These are phyloP conservation scores for Chrysoporthe puriensis DNA, from an alignment of 2,329 filamentous ascomycete species.

Conservation along the genomic window DNA sequence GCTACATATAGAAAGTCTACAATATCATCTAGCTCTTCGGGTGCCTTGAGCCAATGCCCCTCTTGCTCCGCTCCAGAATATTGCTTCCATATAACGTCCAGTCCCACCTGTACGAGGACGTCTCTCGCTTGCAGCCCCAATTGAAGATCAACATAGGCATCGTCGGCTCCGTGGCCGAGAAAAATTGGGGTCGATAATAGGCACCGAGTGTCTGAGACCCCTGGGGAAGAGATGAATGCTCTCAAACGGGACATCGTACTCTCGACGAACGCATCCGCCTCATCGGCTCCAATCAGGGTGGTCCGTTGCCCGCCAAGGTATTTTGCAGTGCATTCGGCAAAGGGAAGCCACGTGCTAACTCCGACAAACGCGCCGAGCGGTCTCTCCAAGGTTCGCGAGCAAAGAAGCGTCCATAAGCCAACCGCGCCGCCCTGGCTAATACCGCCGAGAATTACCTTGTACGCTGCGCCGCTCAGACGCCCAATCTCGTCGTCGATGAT, in stretches of 20 bases:
- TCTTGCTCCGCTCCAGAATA: background rate
- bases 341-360: background rate
- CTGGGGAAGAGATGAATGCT: background rate
- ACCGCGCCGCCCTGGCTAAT: background rate
- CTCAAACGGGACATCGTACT: background rate
- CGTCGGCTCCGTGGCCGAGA: background rate
- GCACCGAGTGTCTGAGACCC: background rate
- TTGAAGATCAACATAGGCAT: background rate
- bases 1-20: background rate
- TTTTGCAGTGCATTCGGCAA: background rate
- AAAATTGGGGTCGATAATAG: background rate
- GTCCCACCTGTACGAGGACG: background rate
- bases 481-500: background rate
- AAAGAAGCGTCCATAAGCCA: background rate
- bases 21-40: background rate
- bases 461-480: background rate
- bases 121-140: background rate
- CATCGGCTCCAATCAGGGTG: background rate
- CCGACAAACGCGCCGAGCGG: background rate
- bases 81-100: background rate
- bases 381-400: background rate
- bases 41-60: background rate
- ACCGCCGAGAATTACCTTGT: background rate
- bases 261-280: background rate
- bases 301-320: background rate